Evolutionary conservation across 208 protist species (phyloP).

Genomic region (Trypanosoma lewisi): DNA sequence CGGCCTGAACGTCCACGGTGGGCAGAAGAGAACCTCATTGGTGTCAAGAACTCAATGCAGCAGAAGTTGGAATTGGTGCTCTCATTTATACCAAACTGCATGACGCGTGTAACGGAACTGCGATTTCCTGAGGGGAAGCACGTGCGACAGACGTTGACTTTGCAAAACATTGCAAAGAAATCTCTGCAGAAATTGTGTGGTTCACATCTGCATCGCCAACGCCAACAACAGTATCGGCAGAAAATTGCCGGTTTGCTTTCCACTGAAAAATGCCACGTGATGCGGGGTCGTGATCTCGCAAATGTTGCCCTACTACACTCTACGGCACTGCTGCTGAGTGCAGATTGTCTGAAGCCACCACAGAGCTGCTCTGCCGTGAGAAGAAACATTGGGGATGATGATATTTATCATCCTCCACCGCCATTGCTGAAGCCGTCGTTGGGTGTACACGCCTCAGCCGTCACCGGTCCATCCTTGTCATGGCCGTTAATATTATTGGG

Average conservation of each 20-base stretch:
- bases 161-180: conserved; percentile 21
- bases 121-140: conserved; percentile 22
- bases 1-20: neutral
- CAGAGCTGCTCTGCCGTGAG: neutral
- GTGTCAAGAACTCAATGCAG: neutral
- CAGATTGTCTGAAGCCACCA: neutral
- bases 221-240: neutral
- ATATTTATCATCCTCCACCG: neutral
- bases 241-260: neutral
- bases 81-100: neutral
- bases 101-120: conserved; percentile 5
- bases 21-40: neutral
- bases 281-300: neutral
- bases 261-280: neutral
- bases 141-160: conserved; percentile 13
- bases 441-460: neutral
- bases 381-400: neutral
- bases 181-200: neutral
- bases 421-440: neutral
- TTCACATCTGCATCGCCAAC: neutral
- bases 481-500: conserved; percentile 2
- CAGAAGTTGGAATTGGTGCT: neutral
- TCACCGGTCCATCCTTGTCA: neutral
- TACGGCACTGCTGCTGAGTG: neutral
- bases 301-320: neutral